Evolutionary conservation across 2,329 filamentous ascomycete genomes (phyloP).

Genomic region (Botrytis tulipae): DNA sequence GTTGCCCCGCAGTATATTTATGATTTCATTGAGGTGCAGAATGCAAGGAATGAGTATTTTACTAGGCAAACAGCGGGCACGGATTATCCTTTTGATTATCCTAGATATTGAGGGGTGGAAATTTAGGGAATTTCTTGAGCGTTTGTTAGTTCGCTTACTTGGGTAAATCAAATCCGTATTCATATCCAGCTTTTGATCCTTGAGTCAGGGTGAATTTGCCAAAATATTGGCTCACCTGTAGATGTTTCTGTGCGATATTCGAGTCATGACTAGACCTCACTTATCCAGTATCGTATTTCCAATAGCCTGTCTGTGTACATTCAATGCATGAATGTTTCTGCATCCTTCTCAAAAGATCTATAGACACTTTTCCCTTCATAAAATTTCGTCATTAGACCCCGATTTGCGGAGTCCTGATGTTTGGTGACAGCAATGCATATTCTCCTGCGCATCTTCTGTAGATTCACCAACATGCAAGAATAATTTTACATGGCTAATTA

Average conservation of each 20-base stretch:
- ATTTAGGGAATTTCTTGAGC: neutral
- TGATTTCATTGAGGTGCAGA: neutral
- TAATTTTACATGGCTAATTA: neutral
- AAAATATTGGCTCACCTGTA: neutral
- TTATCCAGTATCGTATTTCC: fast-evolving
- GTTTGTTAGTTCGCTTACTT: neutral
- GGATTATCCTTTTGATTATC: too few relatives aligned
- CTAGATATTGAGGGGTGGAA: neutral
- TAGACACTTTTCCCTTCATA: neutral
- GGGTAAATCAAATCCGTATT: neutral
- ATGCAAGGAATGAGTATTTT: neutral
- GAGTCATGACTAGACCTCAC: too few relatives aligned
- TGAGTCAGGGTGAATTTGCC: neutral
- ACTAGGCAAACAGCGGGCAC: neutral
- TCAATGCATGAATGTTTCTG: neutral
- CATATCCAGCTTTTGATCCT: neutral
- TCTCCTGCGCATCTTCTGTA: neutral
- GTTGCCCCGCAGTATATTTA: neutral
- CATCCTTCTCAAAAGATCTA: neutral
- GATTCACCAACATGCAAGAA: neutral
- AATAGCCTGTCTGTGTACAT: neutral
- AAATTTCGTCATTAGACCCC: neutral
- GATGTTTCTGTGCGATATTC: too few relatives aligned
- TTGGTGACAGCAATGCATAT: neutral
- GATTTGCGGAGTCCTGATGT: neutral